These are phyloP conservation scores for Agroathelia rolfsii DNA, from an alignment of 1,284 basidiomycete species.

Conservation along the genomic window DNA sequence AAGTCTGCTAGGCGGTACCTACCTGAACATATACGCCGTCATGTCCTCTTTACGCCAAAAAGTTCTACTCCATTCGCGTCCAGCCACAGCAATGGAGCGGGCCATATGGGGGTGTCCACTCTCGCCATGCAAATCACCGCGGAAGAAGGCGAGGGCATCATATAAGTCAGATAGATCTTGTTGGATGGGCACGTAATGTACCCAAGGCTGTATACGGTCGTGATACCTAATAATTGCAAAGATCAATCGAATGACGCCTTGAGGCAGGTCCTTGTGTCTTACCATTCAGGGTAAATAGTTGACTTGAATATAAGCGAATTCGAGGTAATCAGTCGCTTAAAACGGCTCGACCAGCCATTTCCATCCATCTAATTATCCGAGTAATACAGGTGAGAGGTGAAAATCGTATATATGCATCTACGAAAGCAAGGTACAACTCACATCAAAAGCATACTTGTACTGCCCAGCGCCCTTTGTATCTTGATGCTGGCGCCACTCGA, in stretches of 20 bases:
- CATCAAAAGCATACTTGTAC: slow-evolving; percentile 60
- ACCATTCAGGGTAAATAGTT: slow-evolving; percentile 62
- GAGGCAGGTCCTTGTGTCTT: slow-evolving; percentile 14
- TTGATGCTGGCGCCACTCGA: slow-evolving; percentile 37
- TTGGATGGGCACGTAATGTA: slow-evolving; percentile 54
- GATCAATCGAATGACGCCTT: neutral
- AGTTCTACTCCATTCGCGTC: slow-evolving; percentile 46
- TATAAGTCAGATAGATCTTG: slow-evolving; percentile 44
- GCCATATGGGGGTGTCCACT: slow-evolving; percentile 45
- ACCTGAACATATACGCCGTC: slow-evolving; percentile 55
- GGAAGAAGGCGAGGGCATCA: slow-evolving; percentile 50
- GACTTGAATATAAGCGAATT: slow-evolving; percentile 56
- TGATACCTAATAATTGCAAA: slow-evolving; percentile 19
- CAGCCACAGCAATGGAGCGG: slow-evolving; percentile 42
- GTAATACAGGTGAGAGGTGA: slow-evolving; percentile 1
- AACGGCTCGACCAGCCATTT: slow-evolving; percentile 63
- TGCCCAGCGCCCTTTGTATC: slow-evolving; percentile 35
- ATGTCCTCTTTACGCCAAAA: slow-evolving; percentile 62
- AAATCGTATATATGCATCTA: neutral
- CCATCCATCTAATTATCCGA: slow-evolving; percentile 44
- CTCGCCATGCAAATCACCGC: slow-evolving; percentile 33
- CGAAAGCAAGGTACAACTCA: slow-evolving; percentile 21
- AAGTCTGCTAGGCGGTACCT: too few species aligned
- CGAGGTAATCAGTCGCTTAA: slow-evolving; percentile 53
- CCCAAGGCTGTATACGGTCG: slow-evolving; percentile 42